Percentiles rank a stretch among this genome's conserved stretches.
Conservation (phyloP, 495 filamentous ascomycete species). For the Delitschia confertaspora region DNA sequence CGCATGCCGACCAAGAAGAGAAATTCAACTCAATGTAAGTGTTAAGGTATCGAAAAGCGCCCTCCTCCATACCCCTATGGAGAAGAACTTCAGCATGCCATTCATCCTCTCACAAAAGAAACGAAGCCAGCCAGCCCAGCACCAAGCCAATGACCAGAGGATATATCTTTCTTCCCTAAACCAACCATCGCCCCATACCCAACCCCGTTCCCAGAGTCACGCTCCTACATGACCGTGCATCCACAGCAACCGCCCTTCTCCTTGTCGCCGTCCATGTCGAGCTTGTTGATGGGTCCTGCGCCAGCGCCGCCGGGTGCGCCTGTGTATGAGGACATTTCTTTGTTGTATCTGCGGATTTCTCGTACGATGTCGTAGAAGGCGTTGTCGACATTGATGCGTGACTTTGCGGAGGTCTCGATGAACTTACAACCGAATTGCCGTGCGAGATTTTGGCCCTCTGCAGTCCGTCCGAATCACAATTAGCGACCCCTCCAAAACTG, state of each 20-base stretch:
- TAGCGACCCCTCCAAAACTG: constrained; percentile 3
- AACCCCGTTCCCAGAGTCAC: neutral
- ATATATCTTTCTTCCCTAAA: constrained; percentile 19
- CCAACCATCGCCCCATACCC: constrained; percentile 6
- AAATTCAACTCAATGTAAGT: constrained; percentile 23
- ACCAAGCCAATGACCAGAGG: constrained; percentile 15
- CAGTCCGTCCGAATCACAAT: constrained; percentile 3
- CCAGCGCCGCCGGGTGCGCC: constrained; percentile 53
- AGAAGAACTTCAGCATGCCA: constrained; percentile 14
- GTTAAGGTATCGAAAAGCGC: constrained; percentile 23
- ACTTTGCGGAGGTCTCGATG: constrained; percentile 98
- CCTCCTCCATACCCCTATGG: constrained; percentile 4
- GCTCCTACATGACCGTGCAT: constrained; percentile 79
- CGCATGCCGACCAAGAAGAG: constrained; percentile 13
- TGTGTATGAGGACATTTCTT: constrained; percentile 82
- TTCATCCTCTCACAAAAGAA: no score
- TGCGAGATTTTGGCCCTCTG: constrained; percentile 86
- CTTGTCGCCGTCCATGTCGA: constrained; percentile 67
- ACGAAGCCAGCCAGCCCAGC: constrained; percentile 15
- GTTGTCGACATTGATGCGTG: constrained; percentile 94
- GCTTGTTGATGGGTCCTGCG: constrained; percentile 57
- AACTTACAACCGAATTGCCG: constrained; percentile 88
- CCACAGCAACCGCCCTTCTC: constrained; percentile 71
- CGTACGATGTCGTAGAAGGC: constrained; percentile 97
- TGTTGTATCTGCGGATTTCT: constrained; percentile 95